phyloP scores from a whole-genome alignment of 2,329 filamentous ascomycete genomes.

The Colletotrichum sp. region DNA sequence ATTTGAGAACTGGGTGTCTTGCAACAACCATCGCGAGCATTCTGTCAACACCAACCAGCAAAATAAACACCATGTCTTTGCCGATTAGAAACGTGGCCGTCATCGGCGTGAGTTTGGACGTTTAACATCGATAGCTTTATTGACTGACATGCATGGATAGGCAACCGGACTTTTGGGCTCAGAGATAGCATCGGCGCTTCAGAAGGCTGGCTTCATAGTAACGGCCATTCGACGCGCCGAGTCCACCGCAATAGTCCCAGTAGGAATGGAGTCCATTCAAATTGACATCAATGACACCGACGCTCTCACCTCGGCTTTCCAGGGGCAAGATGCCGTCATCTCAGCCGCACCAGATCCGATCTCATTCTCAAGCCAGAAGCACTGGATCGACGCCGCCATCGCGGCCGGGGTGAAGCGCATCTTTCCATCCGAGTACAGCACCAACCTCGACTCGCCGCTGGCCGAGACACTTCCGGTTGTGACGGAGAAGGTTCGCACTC shows the following conservation, averaged over 20 bases:
- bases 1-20: neutral
- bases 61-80: neutral
- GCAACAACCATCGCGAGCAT: neutral
- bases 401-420: conserved; percentile 58
- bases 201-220: conserved; percentile 37
- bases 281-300: conserved; percentile 39
- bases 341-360: conserved; percentile 44
- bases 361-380: conserved; percentile 45
- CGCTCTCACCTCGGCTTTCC: conserved; percentile 55
- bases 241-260: conserved; percentile 42
- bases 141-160: neutral
- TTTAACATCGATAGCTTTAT: neutral
- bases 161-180: conserved; percentile 38
- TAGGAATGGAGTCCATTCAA: conserved; percentile 32
- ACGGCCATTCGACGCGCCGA: conserved; percentile 39
- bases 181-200: conserved; percentile 30
- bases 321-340: conserved; percentile 62
- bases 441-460: conserved; percentile 29
- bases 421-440: conserved; percentile 55
- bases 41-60: rapidly evolving
- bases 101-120: neutral
- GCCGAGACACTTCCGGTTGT: conserved; percentile 23
- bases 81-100: neutral
- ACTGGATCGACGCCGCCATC: conserved; percentile 56
- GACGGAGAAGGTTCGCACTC: conserved; percentile 21